Evolutionary conservation across 2,329 filamentous ascomycete genomes (phyloP).

Genomic region (Leptographium procerum): DNA sequence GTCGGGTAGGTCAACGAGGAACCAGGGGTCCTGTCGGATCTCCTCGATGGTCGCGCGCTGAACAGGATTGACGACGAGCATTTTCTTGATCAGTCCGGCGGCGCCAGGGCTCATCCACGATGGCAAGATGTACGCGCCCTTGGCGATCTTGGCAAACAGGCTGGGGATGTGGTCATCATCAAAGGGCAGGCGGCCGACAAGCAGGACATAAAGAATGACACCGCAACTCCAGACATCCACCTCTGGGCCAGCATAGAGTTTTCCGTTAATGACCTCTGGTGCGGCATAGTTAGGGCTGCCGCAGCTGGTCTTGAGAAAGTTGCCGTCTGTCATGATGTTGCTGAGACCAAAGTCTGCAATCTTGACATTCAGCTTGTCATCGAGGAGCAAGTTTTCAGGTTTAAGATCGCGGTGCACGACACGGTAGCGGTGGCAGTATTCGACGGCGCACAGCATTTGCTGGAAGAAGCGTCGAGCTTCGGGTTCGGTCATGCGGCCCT

Average conservation of each 20-base stretch:
- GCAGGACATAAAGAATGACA: conserved; percentile 75
- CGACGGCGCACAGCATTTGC: conserved; percentile 96
- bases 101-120: conserved; percentile 83
- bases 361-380: conserved; percentile 95
- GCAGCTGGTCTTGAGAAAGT: conserved; percentile 97
- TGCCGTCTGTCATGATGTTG: conserved; percentile 99
- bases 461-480: conserved; percentile 98
- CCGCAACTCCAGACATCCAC: conserved; percentile 98
- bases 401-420: conserved; percentile 97
- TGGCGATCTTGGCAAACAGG: conserved; percentile 93
- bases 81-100: conserved; percentile 71
- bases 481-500: conserved; percentile 81
- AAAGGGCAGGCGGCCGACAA: conserved; percentile 79
- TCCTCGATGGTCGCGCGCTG: conserved; percentile 89
- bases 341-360: conserved; percentile 97
- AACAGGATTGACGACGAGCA: conserved; percentile 91
- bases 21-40: conserved; percentile 90
- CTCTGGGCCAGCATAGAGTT: conserved; percentile 92
- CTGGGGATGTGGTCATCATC: conserved; percentile 98
- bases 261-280: conserved; percentile 94
- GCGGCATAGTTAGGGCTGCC: conserved; percentile 97
- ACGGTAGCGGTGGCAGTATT: conserved; percentile 98
- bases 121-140: conserved; percentile 85
- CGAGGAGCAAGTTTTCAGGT: conserved; percentile 89
- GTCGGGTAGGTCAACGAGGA: conserved; percentile 70